phyloP scores from a whole-genome alignment of 1,284 basidiomycete species.

The Boletus sp. region DNA sequence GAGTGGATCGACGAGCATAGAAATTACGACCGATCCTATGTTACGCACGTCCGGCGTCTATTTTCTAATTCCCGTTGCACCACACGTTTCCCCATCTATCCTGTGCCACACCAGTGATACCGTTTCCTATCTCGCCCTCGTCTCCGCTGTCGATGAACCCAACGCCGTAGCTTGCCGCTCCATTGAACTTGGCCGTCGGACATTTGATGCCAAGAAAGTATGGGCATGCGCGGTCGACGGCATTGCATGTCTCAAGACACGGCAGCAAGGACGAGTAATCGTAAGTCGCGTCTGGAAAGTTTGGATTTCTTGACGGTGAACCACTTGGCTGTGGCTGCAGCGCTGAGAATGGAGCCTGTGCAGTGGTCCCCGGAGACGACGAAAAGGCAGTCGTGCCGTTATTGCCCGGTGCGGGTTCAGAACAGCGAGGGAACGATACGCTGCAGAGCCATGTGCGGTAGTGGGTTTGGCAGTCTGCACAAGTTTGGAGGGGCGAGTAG shows the following conservation, averaged over 20 bases:
- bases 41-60: too few relatives aligned
- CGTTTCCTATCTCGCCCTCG: conserved; percentile 43
- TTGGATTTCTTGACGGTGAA: conserved; percentile 42
- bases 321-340: conserved; percentile 40
- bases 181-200: conserved; percentile 61
- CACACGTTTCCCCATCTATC: conserved; percentile 79
- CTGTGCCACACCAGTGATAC: conserved; percentile 50
- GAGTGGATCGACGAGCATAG: neutral
- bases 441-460: conserved; percentile 81
- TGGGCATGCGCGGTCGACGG: conserved; percentile 74
- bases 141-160: conserved; percentile 60
- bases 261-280: conserved; percentile 65
- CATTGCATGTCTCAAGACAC: conserved; percentile 73
- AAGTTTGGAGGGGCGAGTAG: conserved; percentile 76
- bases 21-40: too few relatives aligned
- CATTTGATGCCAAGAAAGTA: conserved; percentile 69
- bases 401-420: conserved; percentile 37
- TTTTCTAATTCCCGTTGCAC: conserved; percentile 52
- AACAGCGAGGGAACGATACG: conserved; percentile 69
- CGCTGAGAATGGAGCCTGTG: conserved; percentile 40
- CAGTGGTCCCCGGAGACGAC: conserved; percentile 29
- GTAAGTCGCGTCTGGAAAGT: conserved; percentile 41
- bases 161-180: conserved; percentile 69
- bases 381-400: conserved; percentile 10
- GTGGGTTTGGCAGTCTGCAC: conserved; percentile 68